Base-by-base conservation (phyloP, 2,329 filamentous ascomycete genomes). In the Coniella vitis region DNA sequence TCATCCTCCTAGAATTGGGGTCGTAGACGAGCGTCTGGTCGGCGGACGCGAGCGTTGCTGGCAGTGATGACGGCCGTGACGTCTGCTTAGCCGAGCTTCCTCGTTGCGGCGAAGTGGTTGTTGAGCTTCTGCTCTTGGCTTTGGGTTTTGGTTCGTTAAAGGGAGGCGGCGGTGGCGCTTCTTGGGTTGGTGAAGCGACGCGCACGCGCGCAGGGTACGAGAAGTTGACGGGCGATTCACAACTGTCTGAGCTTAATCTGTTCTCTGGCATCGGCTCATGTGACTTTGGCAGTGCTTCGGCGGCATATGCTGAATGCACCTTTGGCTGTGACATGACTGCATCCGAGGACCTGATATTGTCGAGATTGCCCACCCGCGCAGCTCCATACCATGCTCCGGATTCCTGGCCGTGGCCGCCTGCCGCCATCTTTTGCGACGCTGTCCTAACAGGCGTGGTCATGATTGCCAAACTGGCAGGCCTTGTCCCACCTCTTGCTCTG, bases 1-100 rank as follows among this genome's bases (percentile, higher is more conserved):
- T 70, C 71, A 83, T 81, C 51, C 81, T 75, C 55, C 81, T 72
- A 14, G 81, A 82, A 56, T 84, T 83, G n/a, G 79, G 71, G 54
- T 84, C 81, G 57, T 82, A 81, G 40, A 85, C 75, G 61, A 86
- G 57, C 29, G 67, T 62, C 55, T 73, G 59, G 37, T 72, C 66
- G 38, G 72, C 66, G 37, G 68, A 60, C 5, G 54, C 48, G 2
- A 55, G 47, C 17, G 36, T 21, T n/a, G n/a, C n/a, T n/a, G n/a
- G n/a, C n/a, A n/a, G n/a, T 4, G 65, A 61, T 10, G 55, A 51
- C 16, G 58, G 55, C 48, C 55, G 57, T 9, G 56, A 12, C 4
- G 22, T 56, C 9, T 51, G 58, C 8, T 56, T 54, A 3, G 54
- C 54, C 1, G 63, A 56, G 21, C 57, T 55, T 7, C 51, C 53